Percentiles rank a stretch among this genome's conserved stretches.
phyloP scores from a whole-genome alignment of 2,329 filamentous ascomycete genomes.

The Stagonosporopsis chrysanthemi region DNA sequence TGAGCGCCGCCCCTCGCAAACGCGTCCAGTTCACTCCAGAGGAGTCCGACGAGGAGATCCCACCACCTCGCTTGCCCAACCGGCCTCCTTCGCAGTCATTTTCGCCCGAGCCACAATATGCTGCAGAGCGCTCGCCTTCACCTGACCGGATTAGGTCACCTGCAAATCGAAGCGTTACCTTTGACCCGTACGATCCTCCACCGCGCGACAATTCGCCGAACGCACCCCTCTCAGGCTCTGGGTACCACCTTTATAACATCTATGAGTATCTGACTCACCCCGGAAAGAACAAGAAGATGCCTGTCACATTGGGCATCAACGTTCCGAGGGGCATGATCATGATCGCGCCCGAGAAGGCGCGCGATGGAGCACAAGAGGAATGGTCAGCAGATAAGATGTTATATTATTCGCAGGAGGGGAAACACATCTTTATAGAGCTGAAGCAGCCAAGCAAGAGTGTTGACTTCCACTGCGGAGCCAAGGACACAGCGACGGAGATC shows the following conservation, averaged over 20 bases:
- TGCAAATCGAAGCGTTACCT: slow-evolving; percentile 50
- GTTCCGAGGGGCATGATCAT: slow-evolving; percentile 86
- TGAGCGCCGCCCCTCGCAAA: slow-evolving; percentile 55
- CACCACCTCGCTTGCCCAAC: slow-evolving; percentile 67
- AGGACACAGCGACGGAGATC: slow-evolving; percentile 95
- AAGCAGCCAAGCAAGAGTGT: slow-evolving; percentile 91
- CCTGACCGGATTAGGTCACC: slow-evolving; percentile 39
- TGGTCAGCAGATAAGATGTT: slow-evolving; percentile 95
- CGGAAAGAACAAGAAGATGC: slow-evolving; percentile 98
- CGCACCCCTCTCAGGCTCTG: slow-evolving; percentile 68
- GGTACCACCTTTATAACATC: slow-evolving; percentile 94
- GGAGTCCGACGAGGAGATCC: slow-evolving; percentile 69
- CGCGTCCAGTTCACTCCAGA: slow-evolving; percentile 68
- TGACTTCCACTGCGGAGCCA: slow-evolving; percentile 96
- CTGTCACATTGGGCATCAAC: slow-evolving; percentile 95
- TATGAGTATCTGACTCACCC: slow-evolving; percentile 97
- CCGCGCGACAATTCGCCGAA: slow-evolving; percentile 49
- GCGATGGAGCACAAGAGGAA: slow-evolving; percentile 85
- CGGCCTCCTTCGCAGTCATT: slow-evolving; percentile 66
- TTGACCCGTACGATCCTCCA: slow-evolving; percentile 53
- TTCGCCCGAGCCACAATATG: slow-evolving; percentile 57
- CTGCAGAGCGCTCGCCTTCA: slow-evolving; percentile 51
- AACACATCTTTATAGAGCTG: slow-evolving; percentile 95
- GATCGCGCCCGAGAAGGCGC: slow-evolving; percentile 83
- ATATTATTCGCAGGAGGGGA: slow-evolving; percentile 98